Evolutionary conservation across 352 stramenopile genomes (phyloP).

Genomic region (Halophytophthora polymorphica): DNA sequence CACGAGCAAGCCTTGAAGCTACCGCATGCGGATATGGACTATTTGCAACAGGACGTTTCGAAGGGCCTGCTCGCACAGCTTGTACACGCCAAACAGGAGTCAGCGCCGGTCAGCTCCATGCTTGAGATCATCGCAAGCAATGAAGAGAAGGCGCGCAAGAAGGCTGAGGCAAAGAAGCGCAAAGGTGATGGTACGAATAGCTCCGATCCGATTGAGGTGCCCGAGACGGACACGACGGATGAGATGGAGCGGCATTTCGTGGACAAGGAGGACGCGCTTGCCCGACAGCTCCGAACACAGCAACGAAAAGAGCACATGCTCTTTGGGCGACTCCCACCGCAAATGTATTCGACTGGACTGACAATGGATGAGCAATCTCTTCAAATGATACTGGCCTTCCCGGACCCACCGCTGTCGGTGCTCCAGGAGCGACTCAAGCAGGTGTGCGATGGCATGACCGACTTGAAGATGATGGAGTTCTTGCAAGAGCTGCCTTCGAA

Average conservation of each 20-base stretch:
- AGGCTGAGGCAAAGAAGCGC: conserved; percentile 32
- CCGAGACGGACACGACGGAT: conserved; percentile 31
- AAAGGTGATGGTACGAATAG: conserved; percentile 19
- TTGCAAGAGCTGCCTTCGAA: conserved; percentile 91
- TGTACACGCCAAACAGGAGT: conserved; percentile 58
- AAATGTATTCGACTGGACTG: conserved; percentile 65
- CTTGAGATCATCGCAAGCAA: conserved; percentile 54
- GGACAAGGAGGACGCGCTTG: conserved; percentile 29
- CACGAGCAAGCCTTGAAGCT: conserved; percentile 39
- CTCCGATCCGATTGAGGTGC: conserved; percentile 19
- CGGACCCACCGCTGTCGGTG: conserved; percentile 42
- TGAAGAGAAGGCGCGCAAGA: conserved; percentile 52
- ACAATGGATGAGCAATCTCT: conserved; percentile 54
- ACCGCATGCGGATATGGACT: conserved; percentile 46
- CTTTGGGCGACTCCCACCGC: conserved; percentile 50
- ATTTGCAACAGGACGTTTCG: conserved; percentile 64
- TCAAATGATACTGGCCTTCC: conserved; percentile 45
- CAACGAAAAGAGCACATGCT: conserved; percentile 60
- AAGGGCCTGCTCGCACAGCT: conserved; percentile 58
- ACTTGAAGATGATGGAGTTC: conserved; percentile 85
- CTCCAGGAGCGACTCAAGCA: conserved; percentile 54
- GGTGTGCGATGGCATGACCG: conserved; percentile 77
- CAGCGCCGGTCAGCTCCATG: conserved; percentile 32
- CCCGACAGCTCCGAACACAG: conserved; percentile 25
- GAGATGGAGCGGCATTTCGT: conserved; percentile 56